A percentile compares a stretch with the other conserved stretches of the same genome.
Conservation (phyloP, 371 early-diverging fungal species). For the Mortierella sp. region DNA sequence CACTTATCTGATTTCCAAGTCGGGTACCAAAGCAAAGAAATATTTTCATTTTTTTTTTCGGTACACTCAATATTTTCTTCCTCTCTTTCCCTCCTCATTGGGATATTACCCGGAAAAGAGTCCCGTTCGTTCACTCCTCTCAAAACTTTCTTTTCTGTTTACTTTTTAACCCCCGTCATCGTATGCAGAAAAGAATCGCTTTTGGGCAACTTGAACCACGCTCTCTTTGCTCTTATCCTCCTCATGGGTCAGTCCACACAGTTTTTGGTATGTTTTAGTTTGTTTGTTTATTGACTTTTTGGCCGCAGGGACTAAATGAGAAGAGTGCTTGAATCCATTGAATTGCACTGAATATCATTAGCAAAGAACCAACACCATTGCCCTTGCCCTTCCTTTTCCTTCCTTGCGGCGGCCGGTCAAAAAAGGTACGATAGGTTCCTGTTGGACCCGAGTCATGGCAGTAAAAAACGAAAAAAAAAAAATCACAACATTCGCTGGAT, state of each 20-base stretch:
- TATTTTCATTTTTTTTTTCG: not conserved
- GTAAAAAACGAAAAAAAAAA: not conserved
- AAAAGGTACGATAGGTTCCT: not conserved
- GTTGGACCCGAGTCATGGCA: slow-evolving; percentile 14
- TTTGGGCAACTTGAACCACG: not conserved
- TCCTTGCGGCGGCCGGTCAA: not conserved
- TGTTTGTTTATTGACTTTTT: not conserved
- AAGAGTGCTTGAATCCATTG: not conserved
- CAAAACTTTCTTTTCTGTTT: not conserved
- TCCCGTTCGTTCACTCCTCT: not conserved
- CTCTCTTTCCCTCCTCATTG: not conserved
- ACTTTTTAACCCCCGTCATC: not conserved
- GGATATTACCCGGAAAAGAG: slow-evolving; percentile 1
- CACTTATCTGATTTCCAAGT: slow-evolving; percentile 1
- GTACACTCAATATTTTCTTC: not conserved
- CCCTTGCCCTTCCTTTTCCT: not conserved
- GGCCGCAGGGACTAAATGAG: not conserved
- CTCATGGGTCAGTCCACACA: not conserved
- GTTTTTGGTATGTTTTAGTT: not conserved
- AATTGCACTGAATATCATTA: not conserved
- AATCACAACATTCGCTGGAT: not conserved
- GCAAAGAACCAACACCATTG: not conserved
- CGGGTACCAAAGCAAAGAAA: not conserved
- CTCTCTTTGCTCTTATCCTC: not conserved
- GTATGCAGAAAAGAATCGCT: not conserved